phyloP scores from a whole-genome alignment of 257 asterid species.

The Solanum medicagineum region DNA sequence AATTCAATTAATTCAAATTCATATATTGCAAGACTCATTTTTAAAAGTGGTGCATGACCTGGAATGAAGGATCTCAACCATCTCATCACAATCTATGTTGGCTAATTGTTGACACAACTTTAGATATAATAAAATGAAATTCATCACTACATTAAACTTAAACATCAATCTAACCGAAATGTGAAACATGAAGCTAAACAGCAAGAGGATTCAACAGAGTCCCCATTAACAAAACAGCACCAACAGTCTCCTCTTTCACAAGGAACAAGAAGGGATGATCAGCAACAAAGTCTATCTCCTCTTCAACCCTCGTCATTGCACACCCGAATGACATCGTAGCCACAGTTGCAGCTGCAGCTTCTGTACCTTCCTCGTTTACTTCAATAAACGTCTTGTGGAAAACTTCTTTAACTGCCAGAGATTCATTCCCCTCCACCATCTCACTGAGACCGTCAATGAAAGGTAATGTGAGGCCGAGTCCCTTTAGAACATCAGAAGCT shows the following conservation, averaged over 20 bases:
- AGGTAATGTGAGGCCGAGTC: background rate
- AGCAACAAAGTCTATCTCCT: background rate
- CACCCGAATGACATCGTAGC: accelerated
- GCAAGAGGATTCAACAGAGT: constrained; percentile 13
- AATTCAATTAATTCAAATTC: no score
- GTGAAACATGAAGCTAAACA: background rate
- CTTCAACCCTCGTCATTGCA: background rate
- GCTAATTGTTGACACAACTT: background rate
- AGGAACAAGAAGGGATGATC: background rate
- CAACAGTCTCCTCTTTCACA: constrained; percentile 14
- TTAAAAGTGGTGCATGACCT: no score
- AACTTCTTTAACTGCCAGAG: background rate
- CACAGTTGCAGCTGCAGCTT: no score
- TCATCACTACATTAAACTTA: background rate
- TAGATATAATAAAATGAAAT: background rate
- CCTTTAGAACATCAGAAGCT: constrained; percentile 10
- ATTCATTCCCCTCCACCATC: no score
- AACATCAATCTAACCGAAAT: background rate
- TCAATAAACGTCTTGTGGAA: constrained; percentile 7
- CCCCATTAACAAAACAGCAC: constrained; percentile 17
- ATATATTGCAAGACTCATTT: no score
- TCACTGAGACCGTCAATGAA: no score
- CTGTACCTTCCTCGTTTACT: background rate
- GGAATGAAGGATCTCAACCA: no score
- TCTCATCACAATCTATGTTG: no score